Evolutionary conservation across 192 early-diverging fungal genomes (phyloP).

Genomic region (Paraglomus occultum): DNA sequence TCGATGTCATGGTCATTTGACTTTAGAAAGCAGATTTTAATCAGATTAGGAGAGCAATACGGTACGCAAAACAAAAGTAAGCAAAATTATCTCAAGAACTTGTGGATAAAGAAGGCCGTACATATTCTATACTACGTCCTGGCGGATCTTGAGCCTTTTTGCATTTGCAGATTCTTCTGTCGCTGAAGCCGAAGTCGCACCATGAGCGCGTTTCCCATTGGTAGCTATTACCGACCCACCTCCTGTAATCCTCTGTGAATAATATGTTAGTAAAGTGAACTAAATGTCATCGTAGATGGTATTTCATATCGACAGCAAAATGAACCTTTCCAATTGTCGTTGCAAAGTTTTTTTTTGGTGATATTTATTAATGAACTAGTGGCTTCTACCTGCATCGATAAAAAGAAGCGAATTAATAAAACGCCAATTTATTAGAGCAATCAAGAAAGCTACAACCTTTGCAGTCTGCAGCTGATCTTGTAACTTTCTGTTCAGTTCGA

Average conservation of each 20-base stretch:
- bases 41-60: no score
- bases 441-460: constrained; percentile 17
- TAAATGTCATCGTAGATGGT: neutral
- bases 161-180: no score
- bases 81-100: no score
- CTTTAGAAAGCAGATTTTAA: no score
- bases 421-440: constrained; percentile 5
- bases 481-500: constrained; percentile 24
- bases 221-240: no score
- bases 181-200: no score
- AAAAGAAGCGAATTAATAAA: constrained; percentile 13
- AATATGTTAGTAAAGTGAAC: constrained; percentile 24
- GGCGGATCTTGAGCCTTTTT: no score
- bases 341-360: neutral
- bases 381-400: constrained; percentile 7
- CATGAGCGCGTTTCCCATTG: no score
- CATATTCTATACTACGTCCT: no score
- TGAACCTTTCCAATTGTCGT: constrained; percentile 8
- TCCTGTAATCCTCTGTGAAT: constrained; percentile 20
- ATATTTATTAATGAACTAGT: constrained; percentile 14
- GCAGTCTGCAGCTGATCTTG: constrained; percentile 9
- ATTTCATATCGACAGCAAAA: constrained; percentile 19
- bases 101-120: no score
- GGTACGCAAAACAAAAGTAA: no score
- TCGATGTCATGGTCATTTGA: no score